Percentiles rank a stretch among this genome's conserved stretches.
Conservation (phyloP, 2,329 filamentous ascomycete genomes). For the Penicillium sp. region DNA sequence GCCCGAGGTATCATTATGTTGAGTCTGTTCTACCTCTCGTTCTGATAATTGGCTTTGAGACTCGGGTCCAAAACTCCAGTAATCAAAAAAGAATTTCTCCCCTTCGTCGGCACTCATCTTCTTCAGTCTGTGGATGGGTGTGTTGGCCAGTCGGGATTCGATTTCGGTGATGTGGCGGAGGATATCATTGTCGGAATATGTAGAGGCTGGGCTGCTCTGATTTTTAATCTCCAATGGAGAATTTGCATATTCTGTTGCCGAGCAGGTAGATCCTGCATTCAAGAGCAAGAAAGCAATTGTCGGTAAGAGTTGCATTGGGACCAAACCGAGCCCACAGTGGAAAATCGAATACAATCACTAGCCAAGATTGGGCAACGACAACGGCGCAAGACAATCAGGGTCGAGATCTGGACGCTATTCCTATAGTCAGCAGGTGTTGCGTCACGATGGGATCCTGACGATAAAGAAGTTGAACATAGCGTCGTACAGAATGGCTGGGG, state of each 20-base stretch:
- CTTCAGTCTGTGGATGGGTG: slow-evolving; percentile 31
- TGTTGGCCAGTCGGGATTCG: slow-evolving; percentile 29
- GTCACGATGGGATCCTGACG: neutral
- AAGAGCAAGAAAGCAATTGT: neutral
- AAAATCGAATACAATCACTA: neutral
- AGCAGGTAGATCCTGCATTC: neutral
- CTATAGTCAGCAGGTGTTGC: neutral
- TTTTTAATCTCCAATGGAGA: neutral
- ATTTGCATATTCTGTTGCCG: neutral
- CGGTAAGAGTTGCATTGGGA: neutral
- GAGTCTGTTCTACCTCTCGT: neutral
- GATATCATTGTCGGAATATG: neutral
- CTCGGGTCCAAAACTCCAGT: slow-evolving; percentile 41
- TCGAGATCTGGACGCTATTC: neutral
- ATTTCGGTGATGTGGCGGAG: slow-evolving; percentile 29
- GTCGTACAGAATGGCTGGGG: neutral
- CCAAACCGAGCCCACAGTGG: neutral
- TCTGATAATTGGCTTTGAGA: slow-evolving; percentile 11
- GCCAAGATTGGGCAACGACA: too few species aligned
- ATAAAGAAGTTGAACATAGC: neutral
- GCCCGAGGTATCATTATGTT: neutral
- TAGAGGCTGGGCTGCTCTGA: neutral
- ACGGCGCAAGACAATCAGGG: neutral
- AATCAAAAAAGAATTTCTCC: slow-evolving; percentile 50
- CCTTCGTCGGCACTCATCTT: slow-evolving; percentile 50